Conservation (phyloP, 768 basidiomycete species). For the Tylopilus felleus region DNA sequence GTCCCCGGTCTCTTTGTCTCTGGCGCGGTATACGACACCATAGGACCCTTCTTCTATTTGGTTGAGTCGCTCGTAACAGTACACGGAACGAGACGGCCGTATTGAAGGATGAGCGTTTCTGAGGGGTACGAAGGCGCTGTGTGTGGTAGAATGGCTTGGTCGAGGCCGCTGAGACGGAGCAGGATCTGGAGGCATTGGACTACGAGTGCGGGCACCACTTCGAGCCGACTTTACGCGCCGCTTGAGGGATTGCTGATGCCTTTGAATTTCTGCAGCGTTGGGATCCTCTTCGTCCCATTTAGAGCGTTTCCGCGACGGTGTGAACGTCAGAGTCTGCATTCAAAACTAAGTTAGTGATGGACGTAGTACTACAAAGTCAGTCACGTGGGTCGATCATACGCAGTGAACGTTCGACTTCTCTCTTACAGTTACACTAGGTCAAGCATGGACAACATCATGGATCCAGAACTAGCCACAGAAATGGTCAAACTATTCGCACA, state of each 20-base stretch:
- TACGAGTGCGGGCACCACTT: constrained; percentile 11
- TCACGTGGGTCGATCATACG: constrained; percentile 13
- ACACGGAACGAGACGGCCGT: constrained; percentile 86
- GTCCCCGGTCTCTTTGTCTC: constrained; percentile 91
- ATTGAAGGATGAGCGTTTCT: constrained; percentile 77
- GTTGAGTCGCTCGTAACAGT: constrained; percentile 90
- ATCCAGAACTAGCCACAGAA: constrained; percentile 26
- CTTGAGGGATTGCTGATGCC: constrained; percentile 44
- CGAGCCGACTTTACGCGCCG: constrained; percentile 47
- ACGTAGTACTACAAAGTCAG: neutral
- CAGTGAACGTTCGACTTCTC: too few relatives aligned
- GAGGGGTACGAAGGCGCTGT: constrained; percentile 73
- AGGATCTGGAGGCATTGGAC: constrained; percentile 12
- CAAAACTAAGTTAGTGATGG: neutral
- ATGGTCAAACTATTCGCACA: constrained; percentile 25
- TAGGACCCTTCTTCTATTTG: constrained; percentile 99
- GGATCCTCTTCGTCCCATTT: constrained; percentile 64
- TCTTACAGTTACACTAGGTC: too few relatives aligned
- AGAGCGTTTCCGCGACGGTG: constrained; percentile 69
- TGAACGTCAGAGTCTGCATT: constrained; percentile 38
- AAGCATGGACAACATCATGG: constrained; percentile 21
- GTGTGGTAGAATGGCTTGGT: constrained; percentile 22
- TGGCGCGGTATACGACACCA: constrained; percentile 94
- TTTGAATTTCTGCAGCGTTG: constrained; percentile 36
- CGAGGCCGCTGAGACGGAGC: constrained; percentile 18